phyloP scores from a whole-genome alignment of 192 early-diverging fungal species.

The Coemansia sp. region DNA sequence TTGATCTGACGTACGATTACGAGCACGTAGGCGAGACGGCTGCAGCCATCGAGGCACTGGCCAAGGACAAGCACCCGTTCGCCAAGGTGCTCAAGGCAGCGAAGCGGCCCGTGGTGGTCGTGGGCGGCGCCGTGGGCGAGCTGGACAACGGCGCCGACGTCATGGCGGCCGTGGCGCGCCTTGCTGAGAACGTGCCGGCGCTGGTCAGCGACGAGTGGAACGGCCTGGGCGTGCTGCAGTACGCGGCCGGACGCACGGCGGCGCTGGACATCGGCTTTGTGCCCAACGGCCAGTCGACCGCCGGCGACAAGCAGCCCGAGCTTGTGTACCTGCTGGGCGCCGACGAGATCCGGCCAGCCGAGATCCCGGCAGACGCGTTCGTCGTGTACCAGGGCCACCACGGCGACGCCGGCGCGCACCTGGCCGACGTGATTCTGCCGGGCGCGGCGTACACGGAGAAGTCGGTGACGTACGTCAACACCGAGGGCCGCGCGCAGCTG shows the following conservation, averaged over 20 bases:
- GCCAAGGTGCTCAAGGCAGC: conserved; percentile 70
- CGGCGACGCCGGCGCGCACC: conserved; percentile 92
- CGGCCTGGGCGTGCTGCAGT: conserved; percentile 87
- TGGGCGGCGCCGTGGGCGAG: conserved; percentile 80
- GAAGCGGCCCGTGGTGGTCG: conserved; percentile 86
- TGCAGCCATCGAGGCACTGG: conserved; percentile 64
- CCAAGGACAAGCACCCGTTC: conserved; percentile 70
- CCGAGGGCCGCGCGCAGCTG: conserved; percentile 90
- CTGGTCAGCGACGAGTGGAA: conserved; percentile 81
- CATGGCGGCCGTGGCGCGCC: conserved; percentile 69
- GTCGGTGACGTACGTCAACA: conserved; percentile 92
- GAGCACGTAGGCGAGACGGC: conserved; percentile 72
- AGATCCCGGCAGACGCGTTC: conserved; percentile 87
- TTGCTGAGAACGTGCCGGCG: conserved; percentile 65
- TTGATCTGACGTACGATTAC: conserved; percentile 88
- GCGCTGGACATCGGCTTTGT: conserved; percentile 89
- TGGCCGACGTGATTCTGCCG: conserved; percentile 94
- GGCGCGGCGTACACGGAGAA: conserved; percentile 97
- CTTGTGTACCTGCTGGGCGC: conserved; percentile 94
- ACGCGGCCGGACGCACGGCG: conserved; percentile 80
- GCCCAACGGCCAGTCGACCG: conserved; percentile 53
- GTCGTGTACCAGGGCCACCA: conserved; percentile 99
- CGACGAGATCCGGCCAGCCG: conserved; percentile 72
- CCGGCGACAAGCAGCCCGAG: conserved; percentile 32
- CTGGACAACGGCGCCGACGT: conserved; percentile 63